Base-by-base conservation (phyloP, 139 green algal species). In the Haematococcus lacustris region DNA sequence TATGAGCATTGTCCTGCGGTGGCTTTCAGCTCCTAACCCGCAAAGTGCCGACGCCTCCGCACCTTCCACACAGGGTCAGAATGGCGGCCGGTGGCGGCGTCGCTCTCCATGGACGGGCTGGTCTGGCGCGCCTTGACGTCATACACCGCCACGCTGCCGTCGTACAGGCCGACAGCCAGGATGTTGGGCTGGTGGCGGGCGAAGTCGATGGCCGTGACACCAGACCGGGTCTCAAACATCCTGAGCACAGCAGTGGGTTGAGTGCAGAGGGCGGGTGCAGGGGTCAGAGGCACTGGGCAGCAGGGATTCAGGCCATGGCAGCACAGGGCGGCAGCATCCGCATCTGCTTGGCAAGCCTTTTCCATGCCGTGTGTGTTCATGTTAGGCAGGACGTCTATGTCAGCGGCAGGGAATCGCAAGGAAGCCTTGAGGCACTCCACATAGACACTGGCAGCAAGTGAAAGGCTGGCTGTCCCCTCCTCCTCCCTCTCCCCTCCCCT, bases 101-200 rank as follows among this genome's bases (percentile, higher is more conserved):
- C 72, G 23, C 67, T 79, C 66, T 86, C 78, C 73, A 93, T 87
- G 33, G 83, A 51, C 1, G 87, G 85, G 39, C 60, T 79, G 17
- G 65, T 64, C 51, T 78, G 66, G 30, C 76, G 70, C 26, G 73
- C 41, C 67, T 84, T 81, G 38, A 95, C 85, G 71, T 97, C 87
- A 61, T 89, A 92, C 23, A 97, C 88, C 23, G 75, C 53, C 0
- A 97, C 85, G 3, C 75, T 87, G 41, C 93, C 93, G 74, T 96
- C 88, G 76, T 96, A 94, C 71, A 90, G 87, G 26, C 93, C 93
- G 32, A 94, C 83, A 1, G 88, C 93, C 57, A 98, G 85, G 38
- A 97, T 82, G 73, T 83, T 91, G 17, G 86, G 82, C 38, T 72
- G 77, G 21, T 76, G 73, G 2, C 47, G 62, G 28, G 85, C 88